These are phyloP conservation scores for Cryphonectria parasitica DNA, from an alignment of 2,329 filamentous ascomycete species.

Conservation along the genomic window DNA sequence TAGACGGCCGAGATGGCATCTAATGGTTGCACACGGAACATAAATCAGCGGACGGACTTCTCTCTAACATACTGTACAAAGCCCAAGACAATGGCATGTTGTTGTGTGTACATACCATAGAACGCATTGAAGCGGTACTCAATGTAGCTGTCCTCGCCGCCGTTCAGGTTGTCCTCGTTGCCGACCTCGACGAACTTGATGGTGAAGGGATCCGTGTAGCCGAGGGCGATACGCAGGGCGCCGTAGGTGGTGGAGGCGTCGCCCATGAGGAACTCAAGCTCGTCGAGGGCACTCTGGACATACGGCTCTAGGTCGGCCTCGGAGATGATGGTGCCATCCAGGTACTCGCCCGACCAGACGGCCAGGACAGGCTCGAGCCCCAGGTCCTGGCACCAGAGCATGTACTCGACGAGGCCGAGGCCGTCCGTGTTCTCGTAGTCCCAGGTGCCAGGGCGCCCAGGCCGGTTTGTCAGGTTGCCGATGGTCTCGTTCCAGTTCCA, in stretches of 20 bases:
- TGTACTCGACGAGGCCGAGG: conserved; percentile 55
- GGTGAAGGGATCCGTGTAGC: conserved; percentile 53
- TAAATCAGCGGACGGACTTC: conserved; percentile 32
- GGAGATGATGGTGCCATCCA: conserved; percentile 45
- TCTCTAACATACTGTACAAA: conserved; percentile 5
- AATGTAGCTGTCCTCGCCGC: conserved; percentile 41
- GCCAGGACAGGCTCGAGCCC: conserved; percentile 40
- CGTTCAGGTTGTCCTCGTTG: conserved; percentile 56
- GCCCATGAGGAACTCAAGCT: conserved; percentile 57
- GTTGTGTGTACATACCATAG: conserved; percentile 38
- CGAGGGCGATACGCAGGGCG: conserved; percentile 50
- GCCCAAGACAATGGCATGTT: too few relatives aligned
- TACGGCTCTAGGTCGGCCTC: conserved; percentile 48
- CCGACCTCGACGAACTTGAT: conserved; percentile 57
- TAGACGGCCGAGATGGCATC: conserved; percentile 31
- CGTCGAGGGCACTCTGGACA: conserved; percentile 52
- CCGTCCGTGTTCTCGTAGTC: conserved; percentile 48
- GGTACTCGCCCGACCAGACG: conserved; percentile 51
- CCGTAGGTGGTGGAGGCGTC: conserved; percentile 49
- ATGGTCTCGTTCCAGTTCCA: conserved; percentile 44
- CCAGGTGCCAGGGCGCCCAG: conserved; percentile 48
- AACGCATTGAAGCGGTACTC: conserved; percentile 51
- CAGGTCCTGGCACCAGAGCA: conserved; percentile 36
- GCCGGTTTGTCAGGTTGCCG: conserved; percentile 42
- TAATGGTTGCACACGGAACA: neutral